Conservation (phyloP, 768 basidiomycete species). For the Pleurotus ostreatus region DNA sequence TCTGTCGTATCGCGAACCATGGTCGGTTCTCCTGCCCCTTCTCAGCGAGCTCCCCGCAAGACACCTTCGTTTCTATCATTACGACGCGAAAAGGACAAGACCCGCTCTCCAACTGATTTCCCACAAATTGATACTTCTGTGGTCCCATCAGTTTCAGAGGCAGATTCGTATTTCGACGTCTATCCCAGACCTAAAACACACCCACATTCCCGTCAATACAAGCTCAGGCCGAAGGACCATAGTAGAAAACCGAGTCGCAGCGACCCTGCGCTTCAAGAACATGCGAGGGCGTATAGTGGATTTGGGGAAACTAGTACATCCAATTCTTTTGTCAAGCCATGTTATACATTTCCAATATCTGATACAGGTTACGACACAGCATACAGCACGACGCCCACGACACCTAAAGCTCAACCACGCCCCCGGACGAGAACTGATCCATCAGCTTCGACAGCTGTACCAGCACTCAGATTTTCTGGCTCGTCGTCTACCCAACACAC, state of each 20-base stretch:
- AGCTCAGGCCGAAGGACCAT: slow-evolving; percentile 17
- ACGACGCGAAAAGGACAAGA: slow-evolving; percentile 44
- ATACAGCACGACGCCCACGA: slow-evolving; percentile 18
- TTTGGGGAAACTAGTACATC: slow-evolving; percentile 6
- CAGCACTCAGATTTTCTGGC: slow-evolving; percentile 59
- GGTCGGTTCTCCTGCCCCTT: slow-evolving; percentile 21
- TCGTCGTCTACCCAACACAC: slow-evolving; percentile 64
- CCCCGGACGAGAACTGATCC: slow-evolving; percentile 58
- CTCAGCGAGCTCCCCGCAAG: slow-evolving; percentile 44
- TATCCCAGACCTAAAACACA: slow-evolving; percentile 37
- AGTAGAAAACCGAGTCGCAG: slow-evolving; percentile 17
- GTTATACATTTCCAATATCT: slow-evolving; percentile 39
- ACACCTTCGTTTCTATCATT: slow-evolving; percentile 57
- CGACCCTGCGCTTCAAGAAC: slow-evolving; percentile 11
- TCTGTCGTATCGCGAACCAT: slow-evolving; percentile 34
- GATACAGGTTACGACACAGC: slow-evolving; percentile 27
- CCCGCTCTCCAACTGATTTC: slow-evolving; percentile 17
- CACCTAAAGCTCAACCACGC: slow-evolving; percentile 34
- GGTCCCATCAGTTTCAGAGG: slow-evolving; percentile 12
- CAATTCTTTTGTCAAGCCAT: slow-evolving; percentile 20
- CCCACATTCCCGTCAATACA: slow-evolving; percentile 28
- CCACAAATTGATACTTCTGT: slow-evolving; percentile 9
- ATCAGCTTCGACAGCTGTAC: slow-evolving; percentile 40
- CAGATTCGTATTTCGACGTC: slow-evolving; percentile 41
- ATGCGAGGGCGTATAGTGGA: background rate